Conservation (phyloP, 1,139 yeast species). For the Candida sojae region DNA sequence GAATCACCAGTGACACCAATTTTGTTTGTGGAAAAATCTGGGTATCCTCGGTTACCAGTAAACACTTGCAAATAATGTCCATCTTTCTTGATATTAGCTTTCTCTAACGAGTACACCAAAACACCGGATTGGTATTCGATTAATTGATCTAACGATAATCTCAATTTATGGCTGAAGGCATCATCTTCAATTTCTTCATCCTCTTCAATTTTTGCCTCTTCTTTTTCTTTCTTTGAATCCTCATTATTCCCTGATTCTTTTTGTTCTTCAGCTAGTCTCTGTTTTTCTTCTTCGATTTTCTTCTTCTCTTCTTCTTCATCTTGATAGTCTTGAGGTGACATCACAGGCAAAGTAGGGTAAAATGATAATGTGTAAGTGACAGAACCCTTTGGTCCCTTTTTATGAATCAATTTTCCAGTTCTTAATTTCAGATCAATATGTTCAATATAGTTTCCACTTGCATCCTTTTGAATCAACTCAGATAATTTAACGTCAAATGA, state of each 20-base stretch:
- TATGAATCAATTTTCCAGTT: slow-evolving; percentile 62
- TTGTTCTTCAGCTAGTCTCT: slow-evolving; percentile 29
- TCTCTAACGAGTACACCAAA: slow-evolving; percentile 63
- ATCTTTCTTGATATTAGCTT: slow-evolving; percentile 54
- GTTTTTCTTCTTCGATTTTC: slow-evolving; percentile 29
- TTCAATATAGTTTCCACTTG: slow-evolving; percentile 65
- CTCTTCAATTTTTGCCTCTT: slow-evolving; percentile 34
- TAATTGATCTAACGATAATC: slow-evolving; percentile 64
- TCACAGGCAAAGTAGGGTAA: slow-evolving; percentile 77
- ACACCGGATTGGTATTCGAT: slow-evolving; percentile 72
- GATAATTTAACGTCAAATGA: slow-evolving; percentile 67
- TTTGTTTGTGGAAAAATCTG: slow-evolving; percentile 57
- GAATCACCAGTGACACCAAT: slow-evolving; percentile 64
- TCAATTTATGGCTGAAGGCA: slow-evolving; percentile 46
- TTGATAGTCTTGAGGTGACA: slow-evolving; percentile 70
- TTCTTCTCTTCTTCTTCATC: slow-evolving; percentile 49
- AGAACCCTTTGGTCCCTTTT: slow-evolving; percentile 80
- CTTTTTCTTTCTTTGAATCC: slow-evolving; percentile 19
- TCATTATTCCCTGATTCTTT: slow-evolving; percentile 15
- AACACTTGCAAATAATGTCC: slow-evolving; percentile 68
- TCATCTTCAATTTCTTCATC: slow-evolving; percentile 37
- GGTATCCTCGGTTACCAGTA: slow-evolving; percentile 72
- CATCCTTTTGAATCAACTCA: slow-evolving; percentile 68
- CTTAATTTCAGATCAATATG: slow-evolving; percentile 57
- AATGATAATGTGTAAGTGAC: slow-evolving; percentile 74